A percentile compares a stretch with the other conserved stretches of the same genome.
phyloP scores from a whole-genome alignment of 306 rosid genomes.

The Pueraria montana region DNA sequence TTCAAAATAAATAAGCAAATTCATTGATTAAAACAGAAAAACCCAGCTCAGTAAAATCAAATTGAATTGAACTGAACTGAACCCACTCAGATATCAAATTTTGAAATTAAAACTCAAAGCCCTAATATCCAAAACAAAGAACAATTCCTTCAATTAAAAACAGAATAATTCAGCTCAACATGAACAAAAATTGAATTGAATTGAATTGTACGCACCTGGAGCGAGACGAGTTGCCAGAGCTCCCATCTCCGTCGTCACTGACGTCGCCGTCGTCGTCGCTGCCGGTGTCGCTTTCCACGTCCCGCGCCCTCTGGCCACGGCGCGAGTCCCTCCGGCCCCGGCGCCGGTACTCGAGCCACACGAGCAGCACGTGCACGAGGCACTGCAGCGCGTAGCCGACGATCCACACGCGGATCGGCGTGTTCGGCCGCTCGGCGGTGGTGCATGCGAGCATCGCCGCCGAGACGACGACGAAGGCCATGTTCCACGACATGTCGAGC shows the following conservation, averaged over 20 bases:
- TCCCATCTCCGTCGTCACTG: constrained; percentile 63
- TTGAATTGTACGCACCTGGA: constrained; percentile 57
- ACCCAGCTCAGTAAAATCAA: background rate
- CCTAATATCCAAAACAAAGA: constrained; percentile 14
- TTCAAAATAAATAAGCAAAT: background rate
- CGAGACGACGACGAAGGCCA: constrained; percentile 83
- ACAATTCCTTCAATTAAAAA: background rate
- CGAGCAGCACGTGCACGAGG: constrained; percentile 79
- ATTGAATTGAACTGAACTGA: background rate
- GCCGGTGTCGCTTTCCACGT: constrained; percentile 49
- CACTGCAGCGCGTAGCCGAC: constrained; percentile 87
- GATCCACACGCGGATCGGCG: constrained; percentile 90
- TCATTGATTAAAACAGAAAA: background rate
- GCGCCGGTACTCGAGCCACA: constrained; percentile 78
- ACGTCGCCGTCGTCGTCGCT: constrained; percentile 44
- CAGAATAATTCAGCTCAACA: constrained; percentile 6
- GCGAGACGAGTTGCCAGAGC: constrained; percentile 41
- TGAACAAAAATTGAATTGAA: constrained; percentile 1
- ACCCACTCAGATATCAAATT: background rate
- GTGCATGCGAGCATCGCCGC: constrained; percentile 69
- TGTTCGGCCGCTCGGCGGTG: constrained; percentile 64
- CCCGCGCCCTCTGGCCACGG: constrained; percentile 47
- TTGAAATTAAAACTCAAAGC: background rate
- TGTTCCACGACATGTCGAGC: constrained; percentile 87
- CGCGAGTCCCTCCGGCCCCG: constrained; percentile 56